Conservation (phyloP, 768 basidiomycete genomes). For the Xerocomus potaroensis region DNA sequence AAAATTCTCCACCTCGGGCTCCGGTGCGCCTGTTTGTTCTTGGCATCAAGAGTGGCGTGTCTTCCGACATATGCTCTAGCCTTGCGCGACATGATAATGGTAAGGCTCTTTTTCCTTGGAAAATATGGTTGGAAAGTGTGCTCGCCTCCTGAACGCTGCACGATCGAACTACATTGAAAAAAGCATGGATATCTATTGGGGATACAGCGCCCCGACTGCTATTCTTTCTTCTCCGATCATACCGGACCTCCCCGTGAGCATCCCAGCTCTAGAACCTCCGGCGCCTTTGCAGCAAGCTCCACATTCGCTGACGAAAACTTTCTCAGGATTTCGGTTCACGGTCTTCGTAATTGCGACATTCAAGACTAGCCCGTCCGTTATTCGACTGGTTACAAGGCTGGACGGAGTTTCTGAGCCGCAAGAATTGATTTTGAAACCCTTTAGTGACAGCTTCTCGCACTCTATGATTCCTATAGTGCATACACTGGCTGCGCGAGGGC, state of each 20-base stretch:
- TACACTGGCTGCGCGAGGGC: slow-evolving; percentile 47
- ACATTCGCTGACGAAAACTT: slow-evolving; percentile 27
- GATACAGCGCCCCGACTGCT: slow-evolving; percentile 8
- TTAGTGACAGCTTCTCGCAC: slow-evolving; percentile 12
- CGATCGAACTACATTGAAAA: slow-evolving; percentile 43
- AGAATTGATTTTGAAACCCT: slow-evolving; percentile 22
- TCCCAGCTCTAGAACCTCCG: slow-evolving; percentile 31
- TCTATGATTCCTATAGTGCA: slow-evolving; percentile 40
- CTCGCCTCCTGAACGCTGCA: slow-evolving; percentile 48
- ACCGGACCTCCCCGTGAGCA: slow-evolving; percentile 8
- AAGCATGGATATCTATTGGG: slow-evolving; percentile 49
- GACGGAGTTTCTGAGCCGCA: slow-evolving; percentile 21
- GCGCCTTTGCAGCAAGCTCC: slow-evolving; percentile 34
- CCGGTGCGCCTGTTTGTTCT: slow-evolving; percentile 52
- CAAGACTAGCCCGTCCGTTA: slow-evolving; percentile 19
- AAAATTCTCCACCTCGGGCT: slow-evolving; percentile 22
- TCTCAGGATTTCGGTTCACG: slow-evolving; percentile 31
- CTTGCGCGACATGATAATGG: slow-evolving; percentile 57
- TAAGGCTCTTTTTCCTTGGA: slow-evolving; percentile 42
- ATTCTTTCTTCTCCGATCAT: slow-evolving; percentile 13
- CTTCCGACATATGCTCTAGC: slow-evolving; percentile 47
- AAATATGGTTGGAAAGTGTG: slow-evolving; percentile 45
- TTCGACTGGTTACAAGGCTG: slow-evolving; percentile 27
- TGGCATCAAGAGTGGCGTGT: slow-evolving; percentile 50
- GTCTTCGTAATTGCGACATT: slow-evolving; percentile 31